phyloP scores from a whole-genome alignment of 169 alveolate genomes.

The Plasmodium vinckei region DNA sequence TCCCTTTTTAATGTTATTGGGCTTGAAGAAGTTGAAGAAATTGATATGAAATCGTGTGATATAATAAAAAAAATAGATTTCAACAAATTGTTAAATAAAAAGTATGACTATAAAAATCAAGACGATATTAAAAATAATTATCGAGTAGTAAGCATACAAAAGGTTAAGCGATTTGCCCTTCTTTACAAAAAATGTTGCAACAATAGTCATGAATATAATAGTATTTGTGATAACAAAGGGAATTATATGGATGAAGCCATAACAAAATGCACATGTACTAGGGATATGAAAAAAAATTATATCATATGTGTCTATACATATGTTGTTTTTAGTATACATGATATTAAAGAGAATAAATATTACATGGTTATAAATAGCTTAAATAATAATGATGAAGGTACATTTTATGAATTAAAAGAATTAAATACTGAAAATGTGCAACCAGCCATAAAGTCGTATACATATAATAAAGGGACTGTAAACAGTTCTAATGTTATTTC shows the following conservation, averaged over 20 bases:
- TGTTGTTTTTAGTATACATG: constrained; percentile 18
- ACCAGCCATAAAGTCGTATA: neutral
- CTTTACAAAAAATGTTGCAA: constrained; percentile 24
- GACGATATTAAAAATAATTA: neutral
- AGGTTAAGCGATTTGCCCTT: constrained; percentile 26
- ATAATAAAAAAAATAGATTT: constrained; percentile 11
- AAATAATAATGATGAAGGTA: constrained; percentile 4
- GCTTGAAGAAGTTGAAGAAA: constrained; percentile 52
- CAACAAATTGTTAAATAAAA: constrained; percentile 13
- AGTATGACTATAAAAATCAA: neutral
- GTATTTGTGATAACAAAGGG: neutral
- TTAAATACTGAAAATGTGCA: constrained; percentile 14
- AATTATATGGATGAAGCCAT: neutral
- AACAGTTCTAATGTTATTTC: constrained; percentile 15
- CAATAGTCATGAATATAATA: neutral
- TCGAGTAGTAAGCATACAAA: constrained; percentile 6
- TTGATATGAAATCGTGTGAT: constrained; percentile 3
- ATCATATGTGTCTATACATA: constrained; percentile 25
- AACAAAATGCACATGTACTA: too few relatives aligned
- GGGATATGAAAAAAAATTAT: neutral
- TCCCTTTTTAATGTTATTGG: constrained; percentile 50
- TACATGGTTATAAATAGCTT: constrained; percentile 21
- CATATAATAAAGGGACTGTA: constrained; percentile 3
- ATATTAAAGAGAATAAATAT: constrained; percentile 23
- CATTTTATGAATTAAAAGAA: constrained; percentile 24